phyloP scores from a whole-genome alignment of 345 rosid genomes.

The Zanthoxylum bungeanum region DNA sequence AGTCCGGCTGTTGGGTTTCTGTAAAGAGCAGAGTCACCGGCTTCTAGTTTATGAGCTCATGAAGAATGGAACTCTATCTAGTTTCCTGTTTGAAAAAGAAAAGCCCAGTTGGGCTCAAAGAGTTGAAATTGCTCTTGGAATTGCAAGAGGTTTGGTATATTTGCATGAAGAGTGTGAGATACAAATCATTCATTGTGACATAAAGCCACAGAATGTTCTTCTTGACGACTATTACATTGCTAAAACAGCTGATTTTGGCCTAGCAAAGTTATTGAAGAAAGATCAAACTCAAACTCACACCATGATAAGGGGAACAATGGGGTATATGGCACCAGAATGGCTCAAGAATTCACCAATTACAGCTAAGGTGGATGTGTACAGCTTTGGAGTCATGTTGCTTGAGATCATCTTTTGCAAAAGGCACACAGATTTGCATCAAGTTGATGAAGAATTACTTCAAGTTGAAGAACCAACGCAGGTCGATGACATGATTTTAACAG shows the following conservation, averaged over 20 bases:
- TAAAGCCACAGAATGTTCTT: constrained; percentile 49
- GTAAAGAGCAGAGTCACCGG: constrained; percentile 29
- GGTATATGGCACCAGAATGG: constrained; percentile 50
- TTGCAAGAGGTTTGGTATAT: constrained; percentile 39
- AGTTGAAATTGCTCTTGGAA: constrained; percentile 22
- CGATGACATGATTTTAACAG: constrained; percentile 24
- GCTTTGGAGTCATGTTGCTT: constrained; percentile 34
- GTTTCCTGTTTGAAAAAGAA: constrained; percentile 30
- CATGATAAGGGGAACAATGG: constrained; percentile 38
- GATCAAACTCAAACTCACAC: constrained; percentile 39
- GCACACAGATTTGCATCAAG: constrained; percentile 22
- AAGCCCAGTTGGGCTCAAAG: constrained; percentile 41
- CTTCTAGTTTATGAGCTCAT: constrained; percentile 45
- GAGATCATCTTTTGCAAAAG: constrained; percentile 30
- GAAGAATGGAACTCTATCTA: constrained; percentile 32
- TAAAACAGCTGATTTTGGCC: constrained; percentile 42
- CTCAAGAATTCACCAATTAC: constrained; percentile 38
- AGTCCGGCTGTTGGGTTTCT: constrained; percentile 41
- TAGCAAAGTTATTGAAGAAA: constrained; percentile 30
- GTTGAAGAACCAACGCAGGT: constrained; percentile 8
- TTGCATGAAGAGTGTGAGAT: constrained; percentile 50
- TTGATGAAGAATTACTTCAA: constrained; percentile 20
- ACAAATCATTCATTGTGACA: constrained; percentile 45
- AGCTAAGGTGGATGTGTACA: constrained; percentile 29
- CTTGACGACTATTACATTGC: constrained; percentile 27